Conservation (phyloP, 495 filamentous ascomycete species). For the Immersiella caudata region DNA sequence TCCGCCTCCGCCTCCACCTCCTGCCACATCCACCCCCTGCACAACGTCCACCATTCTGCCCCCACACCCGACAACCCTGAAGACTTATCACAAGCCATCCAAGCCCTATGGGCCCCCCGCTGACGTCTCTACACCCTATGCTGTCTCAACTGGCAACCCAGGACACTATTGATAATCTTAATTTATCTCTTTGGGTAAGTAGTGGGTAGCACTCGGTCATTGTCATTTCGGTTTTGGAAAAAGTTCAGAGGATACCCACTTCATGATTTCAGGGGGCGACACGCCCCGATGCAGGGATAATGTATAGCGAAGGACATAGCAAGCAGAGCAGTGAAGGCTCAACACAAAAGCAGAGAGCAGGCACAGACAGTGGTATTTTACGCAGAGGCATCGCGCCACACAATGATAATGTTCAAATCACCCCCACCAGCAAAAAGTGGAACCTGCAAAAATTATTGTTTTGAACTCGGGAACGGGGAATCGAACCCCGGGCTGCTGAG, state of each 20-base stretch:
- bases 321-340: too few species aligned
- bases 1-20: background rate
- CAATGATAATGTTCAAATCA: too few species aligned
- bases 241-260: background rate
- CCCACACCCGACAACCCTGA: background rate
- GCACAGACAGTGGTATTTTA: too few species aligned
- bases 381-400: too few species aligned
- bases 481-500: constrained; percentile 17
- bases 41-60: background rate
- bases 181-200: background rate
- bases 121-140: background rate
- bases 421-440: too few species aligned
- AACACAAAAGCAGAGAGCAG: too few species aligned
- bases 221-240: background rate
- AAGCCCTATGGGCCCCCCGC: background rate
- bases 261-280: too few species aligned
- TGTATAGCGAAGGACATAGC: too few species aligned
- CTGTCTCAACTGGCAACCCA: background rate
- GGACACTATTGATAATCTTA: background rate
- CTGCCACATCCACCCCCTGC: background rate
- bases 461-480: constrained; percentile 5
- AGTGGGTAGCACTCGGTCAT: background rate
- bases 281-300: too few species aligned
- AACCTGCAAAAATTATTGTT: too few species aligned
- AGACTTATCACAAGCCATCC: background rate